Conservation (phyloP, 192 early-diverging fungal genomes). For the Thamnidium elegans region DNA sequence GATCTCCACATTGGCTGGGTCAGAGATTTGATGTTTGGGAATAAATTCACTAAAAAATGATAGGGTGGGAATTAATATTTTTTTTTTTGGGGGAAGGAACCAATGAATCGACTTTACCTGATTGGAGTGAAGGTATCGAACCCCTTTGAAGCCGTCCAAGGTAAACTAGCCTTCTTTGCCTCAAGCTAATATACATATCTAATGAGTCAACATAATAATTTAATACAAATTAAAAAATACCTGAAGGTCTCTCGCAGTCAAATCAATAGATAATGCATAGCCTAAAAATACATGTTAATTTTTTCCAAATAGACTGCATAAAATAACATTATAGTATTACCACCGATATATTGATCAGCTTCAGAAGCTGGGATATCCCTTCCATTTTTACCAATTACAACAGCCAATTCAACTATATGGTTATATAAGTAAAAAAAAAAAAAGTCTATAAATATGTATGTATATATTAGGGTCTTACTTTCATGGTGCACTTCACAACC, state of each 20-base stretch:
- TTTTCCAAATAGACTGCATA: neutral
- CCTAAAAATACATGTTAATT: constrained; percentile 27
- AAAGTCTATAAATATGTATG: too few species aligned
- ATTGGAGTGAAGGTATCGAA: constrained; percentile 94
- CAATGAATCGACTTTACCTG: constrained; percentile 43
- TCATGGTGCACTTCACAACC: constrained; percentile 86
- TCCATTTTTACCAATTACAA: constrained; percentile 82
- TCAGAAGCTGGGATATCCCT: constrained; percentile 65
- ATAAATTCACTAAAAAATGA: constrained; percentile 62
- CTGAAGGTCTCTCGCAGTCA: constrained; percentile 89
- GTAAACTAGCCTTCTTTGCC: constrained; percentile 79
- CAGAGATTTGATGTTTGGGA: constrained; percentile 54
- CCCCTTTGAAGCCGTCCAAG: constrained; percentile 94
- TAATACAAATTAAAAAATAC: constrained; percentile 24
- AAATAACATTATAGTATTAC: constrained; percentile 73
- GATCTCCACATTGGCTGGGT: constrained; percentile 70
- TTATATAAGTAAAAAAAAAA: neutral
- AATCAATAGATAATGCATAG: constrained; percentile 86
- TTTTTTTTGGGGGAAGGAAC: neutral
- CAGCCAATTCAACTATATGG: constrained; percentile 78
- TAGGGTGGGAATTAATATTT: constrained; percentile 1
- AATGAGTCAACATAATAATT: neutral
- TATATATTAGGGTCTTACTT: constrained; percentile 28
- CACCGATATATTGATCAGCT: constrained; percentile 64
- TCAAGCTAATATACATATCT: constrained; percentile 38